phyloP scores from a whole-genome alignment of 495 filamentous ascomycete species.

The Aspergillus indologenus region DNA sequence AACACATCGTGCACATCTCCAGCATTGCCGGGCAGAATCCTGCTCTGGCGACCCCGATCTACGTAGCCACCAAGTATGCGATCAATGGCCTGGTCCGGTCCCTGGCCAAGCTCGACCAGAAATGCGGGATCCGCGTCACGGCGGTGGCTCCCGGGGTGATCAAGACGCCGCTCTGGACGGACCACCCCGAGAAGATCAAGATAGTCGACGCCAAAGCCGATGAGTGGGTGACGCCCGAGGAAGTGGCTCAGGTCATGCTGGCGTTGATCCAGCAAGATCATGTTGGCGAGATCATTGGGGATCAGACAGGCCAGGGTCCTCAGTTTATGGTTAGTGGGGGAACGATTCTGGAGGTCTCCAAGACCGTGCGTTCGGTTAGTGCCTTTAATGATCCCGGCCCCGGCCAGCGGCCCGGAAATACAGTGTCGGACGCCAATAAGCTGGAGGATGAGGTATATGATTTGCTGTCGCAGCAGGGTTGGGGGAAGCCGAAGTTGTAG shows the following conservation, averaged over 20 bases:
- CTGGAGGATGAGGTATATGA: slow-evolving; percentile 46
- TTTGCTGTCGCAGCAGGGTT: slow-evolving; percentile 41
- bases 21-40: slow-evolving; percentile 60
- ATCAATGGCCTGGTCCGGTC: slow-evolving; percentile 59
- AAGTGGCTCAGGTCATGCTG: slow-evolving; percentile 64
- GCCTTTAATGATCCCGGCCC: slow-evolving; percentile 60
- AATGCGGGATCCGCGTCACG: slow-evolving; percentile 58
- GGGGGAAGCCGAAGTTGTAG: slow-evolving; percentile 30
- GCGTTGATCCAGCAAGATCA: slow-evolving; percentile 51
- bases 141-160: slow-evolving; percentile 66
- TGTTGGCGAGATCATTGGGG: slow-evolving; percentile 43
- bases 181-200: slow-evolving; percentile 62
- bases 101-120: slow-evolving; percentile 47
- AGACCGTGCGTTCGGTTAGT: slow-evolving; percentile 51
- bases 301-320: slow-evolving; percentile 30
- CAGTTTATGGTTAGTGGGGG: slow-evolving; percentile 42
- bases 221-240: slow-evolving; percentile 61
- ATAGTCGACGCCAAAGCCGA: slow-evolving; percentile 50
- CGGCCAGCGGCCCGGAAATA: slow-evolving; percentile 41
- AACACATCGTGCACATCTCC: slow-evolving; percentile 58
- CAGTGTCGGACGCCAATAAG: slow-evolving; percentile 37
- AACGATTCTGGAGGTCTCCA: slow-evolving; percentile 58
- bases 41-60: slow-evolving; percentile 51
- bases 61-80: slow-evolving; percentile 61
- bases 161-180: slow-evolving; percentile 66